Evolutionary conservation across 2,329 filamentous ascomycete species (phyloP).

Genomic region (Trichoderma sp.): DNA sequence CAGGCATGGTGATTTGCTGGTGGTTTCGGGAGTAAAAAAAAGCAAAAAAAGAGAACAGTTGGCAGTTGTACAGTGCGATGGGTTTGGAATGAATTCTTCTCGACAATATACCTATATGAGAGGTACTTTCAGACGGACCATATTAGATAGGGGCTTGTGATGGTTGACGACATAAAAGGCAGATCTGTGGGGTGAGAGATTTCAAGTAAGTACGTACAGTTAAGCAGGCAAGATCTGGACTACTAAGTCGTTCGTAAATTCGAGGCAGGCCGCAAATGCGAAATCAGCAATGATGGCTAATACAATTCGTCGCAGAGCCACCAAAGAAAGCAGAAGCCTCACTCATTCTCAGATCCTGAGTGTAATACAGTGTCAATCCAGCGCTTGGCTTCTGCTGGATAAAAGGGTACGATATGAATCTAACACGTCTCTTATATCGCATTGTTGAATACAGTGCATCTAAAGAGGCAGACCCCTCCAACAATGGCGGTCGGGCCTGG

Average conservation of each 20-base stretch:
- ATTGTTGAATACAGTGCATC: conserved; percentile 18
- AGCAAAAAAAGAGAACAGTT: neutral
- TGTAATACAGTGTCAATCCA: conserved; percentile 9
- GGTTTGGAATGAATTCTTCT: neutral
- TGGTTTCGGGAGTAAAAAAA: neutral
- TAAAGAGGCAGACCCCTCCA: conserved; percentile 22
- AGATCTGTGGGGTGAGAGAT: neutral
- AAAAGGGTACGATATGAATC: neutral
- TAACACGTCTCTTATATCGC: neutral
- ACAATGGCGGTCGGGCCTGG: neutral
- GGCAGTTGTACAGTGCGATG: conserved; percentile 21
- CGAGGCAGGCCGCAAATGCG: too few species aligned
- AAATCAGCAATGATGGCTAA: neutral
- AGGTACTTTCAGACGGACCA: neutral
- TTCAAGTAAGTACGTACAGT: neutral
- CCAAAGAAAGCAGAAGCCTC: neutral
- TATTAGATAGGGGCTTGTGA: neutral
- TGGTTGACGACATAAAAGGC: neutral
- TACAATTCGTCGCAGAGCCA: neutral
- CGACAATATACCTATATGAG: neutral
- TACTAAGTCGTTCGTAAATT: neutral
- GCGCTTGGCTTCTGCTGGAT: too few species aligned
- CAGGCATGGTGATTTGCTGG: conserved; percentile 31
- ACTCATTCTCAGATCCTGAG: neutral
- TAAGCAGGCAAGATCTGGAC: neutral